Evolutionary conservation across 768 basidiomycete genomes (phyloP).

Genomic region (Leucogyrophana mollusca): DNA sequence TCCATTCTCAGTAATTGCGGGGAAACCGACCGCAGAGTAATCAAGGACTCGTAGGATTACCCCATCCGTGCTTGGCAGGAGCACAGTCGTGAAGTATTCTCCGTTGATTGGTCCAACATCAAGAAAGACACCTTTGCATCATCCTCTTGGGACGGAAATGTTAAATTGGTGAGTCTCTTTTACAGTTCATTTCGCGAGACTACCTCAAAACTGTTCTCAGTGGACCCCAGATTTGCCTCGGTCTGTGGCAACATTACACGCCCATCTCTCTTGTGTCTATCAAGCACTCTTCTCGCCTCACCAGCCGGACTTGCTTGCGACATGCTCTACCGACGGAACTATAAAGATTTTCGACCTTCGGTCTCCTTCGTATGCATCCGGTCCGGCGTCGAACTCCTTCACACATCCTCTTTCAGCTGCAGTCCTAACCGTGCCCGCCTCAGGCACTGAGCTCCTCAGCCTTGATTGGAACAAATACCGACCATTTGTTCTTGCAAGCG

Average conservation of each 20-base stretch:
- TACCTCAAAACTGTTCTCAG: too few relatives aligned
- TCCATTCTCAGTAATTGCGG: not conserved
- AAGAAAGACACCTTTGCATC: constrained; percentile 86
- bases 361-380: constrained; percentile 54
- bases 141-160: constrained; percentile 87
- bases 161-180: constrained; percentile 73
- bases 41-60: constrained; percentile 59
- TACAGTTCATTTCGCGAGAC: not conserved
- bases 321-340: constrained; percentile 86
- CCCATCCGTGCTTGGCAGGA: constrained; percentile 94
- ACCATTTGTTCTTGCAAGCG: constrained; percentile 73
- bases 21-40: constrained; percentile 25
- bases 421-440: constrained; percentile 75
- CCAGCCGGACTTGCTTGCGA: constrained; percentile 74
- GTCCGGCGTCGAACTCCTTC: constrained; percentile 53
- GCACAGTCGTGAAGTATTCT: constrained; percentile 90
- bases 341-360: constrained; percentile 82
- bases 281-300: constrained; percentile 92
- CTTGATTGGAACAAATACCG: constrained; percentile 95
- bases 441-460: constrained; percentile 73
- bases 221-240: constrained; percentile 84
- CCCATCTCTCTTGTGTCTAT: constrained; percentile 85
- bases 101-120: constrained; percentile 94
- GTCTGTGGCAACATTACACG: constrained; percentile 79
- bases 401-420: constrained; percentile 68